These are phyloP conservation scores for Scutellaria barbata DNA, from an alignment of 257 asterid species.

Conservation along the genomic window DNA sequence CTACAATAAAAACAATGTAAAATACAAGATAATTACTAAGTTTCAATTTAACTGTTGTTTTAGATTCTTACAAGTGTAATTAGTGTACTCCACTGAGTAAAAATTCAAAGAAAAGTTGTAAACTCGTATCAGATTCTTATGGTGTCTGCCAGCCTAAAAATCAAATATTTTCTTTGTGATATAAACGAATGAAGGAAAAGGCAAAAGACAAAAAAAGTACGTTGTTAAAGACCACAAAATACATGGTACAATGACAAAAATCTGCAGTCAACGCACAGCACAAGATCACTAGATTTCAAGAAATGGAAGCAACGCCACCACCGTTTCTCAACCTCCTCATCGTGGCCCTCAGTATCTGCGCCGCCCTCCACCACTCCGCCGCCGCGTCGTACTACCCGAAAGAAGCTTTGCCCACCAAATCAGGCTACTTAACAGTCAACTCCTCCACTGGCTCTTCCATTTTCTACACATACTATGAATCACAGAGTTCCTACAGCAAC, in stretches of 20 bases:
- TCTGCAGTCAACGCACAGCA: neutral
- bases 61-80: too few relatives aligned
- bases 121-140: too few relatives aligned
- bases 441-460: conserved; percentile 72
- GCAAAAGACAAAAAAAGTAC: too few relatives aligned
- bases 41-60: too few relatives aligned
- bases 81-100: too few relatives aligned
- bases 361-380: conserved; percentile 46
- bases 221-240: neutral
- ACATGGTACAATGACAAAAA: neutral
- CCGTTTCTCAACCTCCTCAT: conserved; percentile 28
- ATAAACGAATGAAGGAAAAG: too few relatives aligned
- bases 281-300: conserved; percentile 12
- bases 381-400: conserved; percentile 49
- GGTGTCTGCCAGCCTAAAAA: too few relatives aligned
- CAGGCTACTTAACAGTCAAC: conserved; percentile 76
- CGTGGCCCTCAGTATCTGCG: conserved; percentile 44
- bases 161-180: too few relatives aligned
- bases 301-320: conserved; percentile 36
- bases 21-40: too few relatives aligned
- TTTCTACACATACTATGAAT: conserved; percentile 78
- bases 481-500: conserved; percentile 42
- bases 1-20: too few relatives aligned
- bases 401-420: conserved; percentile 71
- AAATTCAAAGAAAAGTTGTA: too few relatives aligned